These are phyloP conservation scores for Tetragonia tetragonoides DNA, from an alignment of 148 eudicot genomes.

Conservation along the genomic window DNA sequence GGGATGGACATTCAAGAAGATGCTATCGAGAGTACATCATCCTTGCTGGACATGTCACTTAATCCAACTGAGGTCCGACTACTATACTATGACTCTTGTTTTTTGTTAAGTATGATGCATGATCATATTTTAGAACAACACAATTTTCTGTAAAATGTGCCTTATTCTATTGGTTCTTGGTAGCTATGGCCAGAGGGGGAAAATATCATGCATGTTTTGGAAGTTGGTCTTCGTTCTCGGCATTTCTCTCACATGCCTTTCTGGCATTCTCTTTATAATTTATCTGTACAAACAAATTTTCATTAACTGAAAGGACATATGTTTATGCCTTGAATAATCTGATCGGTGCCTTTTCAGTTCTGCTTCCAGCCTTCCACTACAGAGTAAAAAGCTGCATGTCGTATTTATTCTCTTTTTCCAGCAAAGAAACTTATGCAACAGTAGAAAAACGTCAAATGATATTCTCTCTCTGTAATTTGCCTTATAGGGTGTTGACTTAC, in stretches of 20 bases:
- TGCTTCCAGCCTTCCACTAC: background rate
- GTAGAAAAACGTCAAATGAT: too few relatives aligned
- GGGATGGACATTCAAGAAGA: conserved; percentile 76
- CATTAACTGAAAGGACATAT: background rate
- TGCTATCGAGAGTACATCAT: conserved; percentile 58
- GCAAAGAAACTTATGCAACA: background rate
- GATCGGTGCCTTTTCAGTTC: background rate
- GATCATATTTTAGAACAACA: background rate
- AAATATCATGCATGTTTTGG: background rate
- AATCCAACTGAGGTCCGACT: conserved; percentile 50
- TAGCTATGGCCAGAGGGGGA: background rate
- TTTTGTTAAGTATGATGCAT: too few relatives aligned
- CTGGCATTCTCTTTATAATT: background rate
- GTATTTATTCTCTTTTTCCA: background rate
- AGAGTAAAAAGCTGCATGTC: background rate
- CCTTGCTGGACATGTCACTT: conserved; percentile 54
- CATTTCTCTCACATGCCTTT: background rate
- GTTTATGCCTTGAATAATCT: background rate
- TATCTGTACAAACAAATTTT: too few relatives aligned
- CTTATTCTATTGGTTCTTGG: background rate
- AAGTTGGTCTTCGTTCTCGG: background rate
- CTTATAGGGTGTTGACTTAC: too few relatives aligned
- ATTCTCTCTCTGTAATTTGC: too few relatives aligned
- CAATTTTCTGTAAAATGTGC: background rate
- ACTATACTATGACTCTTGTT: background rate